Base-by-base conservation (phyloP, 2,329 filamentous ascomycete species). In the Echinosphaeria canescens region DNA sequence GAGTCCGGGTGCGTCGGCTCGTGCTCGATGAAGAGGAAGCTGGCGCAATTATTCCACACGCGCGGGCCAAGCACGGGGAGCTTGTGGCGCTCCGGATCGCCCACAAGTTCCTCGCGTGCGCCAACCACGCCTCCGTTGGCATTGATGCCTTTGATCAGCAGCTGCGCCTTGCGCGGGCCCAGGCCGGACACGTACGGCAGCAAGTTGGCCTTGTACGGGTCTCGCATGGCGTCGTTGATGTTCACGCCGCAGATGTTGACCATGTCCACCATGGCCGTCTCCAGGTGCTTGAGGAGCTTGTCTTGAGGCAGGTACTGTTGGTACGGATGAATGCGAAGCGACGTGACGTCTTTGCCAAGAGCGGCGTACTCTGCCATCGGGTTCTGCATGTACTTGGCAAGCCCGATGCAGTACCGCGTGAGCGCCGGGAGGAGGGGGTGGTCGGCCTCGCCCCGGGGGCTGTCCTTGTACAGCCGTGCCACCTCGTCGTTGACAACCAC, bases 211-310 rank as follows among this genome's bases (percentile, higher is more conserved):
- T 78, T 75, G 40, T 88, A 81, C 2, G 69, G 44, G 45, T 93
- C 80, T 23, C 60, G 62, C 29, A 91, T 72, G 10, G 84, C 82
- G 36, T 93, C 84, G 39, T 93, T 92, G 42, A 98, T 75, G 40
- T 95, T 80, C 20, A 98, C 80, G 42, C 88, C 88, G 24, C 84
- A 82, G 23, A 98, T 68, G 45, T 98, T 98, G 38, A 98, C 88
- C 63, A 92, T 92, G 44, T 98, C 88, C 9, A 98, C 85, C 69
- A 98, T 79, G 24, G 85, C 81, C n/a, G 79, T 90, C 41, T 98
- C 88, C 11, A 98, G 62, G 32, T 81, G 70, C 44, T 79, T 82
- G 33, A 74, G 55, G 22, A 98, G 60, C 52, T 91, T 84, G 20
- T 95, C 85, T 32, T 82, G 68, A 0, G 84, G 75, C 10, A 98